Conservation (phyloP, 306 rosid genomes). For the Corylus avellana region DNA sequence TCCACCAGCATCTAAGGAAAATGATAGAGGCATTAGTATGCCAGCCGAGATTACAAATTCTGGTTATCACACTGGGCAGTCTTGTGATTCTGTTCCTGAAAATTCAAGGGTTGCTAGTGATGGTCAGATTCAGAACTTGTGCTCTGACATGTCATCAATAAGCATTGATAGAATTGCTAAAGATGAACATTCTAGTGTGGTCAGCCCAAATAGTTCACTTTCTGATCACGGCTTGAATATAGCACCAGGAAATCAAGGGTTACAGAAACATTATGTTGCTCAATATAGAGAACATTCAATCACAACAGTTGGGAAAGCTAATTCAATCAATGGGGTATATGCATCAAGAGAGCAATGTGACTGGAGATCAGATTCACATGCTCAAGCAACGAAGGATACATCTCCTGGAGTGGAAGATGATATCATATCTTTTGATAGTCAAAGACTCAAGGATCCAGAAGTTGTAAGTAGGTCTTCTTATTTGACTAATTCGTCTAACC, state of each 20-base stretch:
- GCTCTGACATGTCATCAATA: constrained; percentile 50
- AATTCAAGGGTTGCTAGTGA: constrained; percentile 38
- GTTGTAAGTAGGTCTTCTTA: constrained; percentile 51
- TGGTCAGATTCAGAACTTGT: constrained; percentile 47
- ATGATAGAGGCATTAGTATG: constrained; percentile 38
- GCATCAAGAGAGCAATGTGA: constrained; percentile 46
- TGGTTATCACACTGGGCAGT: constrained; percentile 37
- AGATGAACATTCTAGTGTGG: constrained; percentile 36
- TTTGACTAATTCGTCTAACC: constrained; percentile 45
- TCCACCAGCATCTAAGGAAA: constrained; percentile 37
- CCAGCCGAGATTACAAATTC: constrained; percentile 31
- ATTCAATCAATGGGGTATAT: constrained; percentile 33
- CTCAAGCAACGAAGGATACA: constrained; percentile 29
- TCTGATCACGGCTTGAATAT: constrained; percentile 39
- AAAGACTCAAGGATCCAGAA: constrained; percentile 85
- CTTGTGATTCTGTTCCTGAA: constrained; percentile 41
- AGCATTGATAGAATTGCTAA: constrained; percentile 39
- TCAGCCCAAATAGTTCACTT: constrained; percentile 42
- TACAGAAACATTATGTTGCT: constrained; percentile 36
- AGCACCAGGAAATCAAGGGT: constrained; percentile 43
- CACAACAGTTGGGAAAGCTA: constrained; percentile 36
- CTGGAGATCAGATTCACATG: constrained; percentile 46
- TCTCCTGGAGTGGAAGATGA: constrained; percentile 73
- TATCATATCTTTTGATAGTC: constrained; percentile 64
- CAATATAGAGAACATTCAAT: constrained; percentile 38